phyloP scores from a whole-genome alignment of 805 yeast species.

The Metschnikowia arizonensis region DNA sequence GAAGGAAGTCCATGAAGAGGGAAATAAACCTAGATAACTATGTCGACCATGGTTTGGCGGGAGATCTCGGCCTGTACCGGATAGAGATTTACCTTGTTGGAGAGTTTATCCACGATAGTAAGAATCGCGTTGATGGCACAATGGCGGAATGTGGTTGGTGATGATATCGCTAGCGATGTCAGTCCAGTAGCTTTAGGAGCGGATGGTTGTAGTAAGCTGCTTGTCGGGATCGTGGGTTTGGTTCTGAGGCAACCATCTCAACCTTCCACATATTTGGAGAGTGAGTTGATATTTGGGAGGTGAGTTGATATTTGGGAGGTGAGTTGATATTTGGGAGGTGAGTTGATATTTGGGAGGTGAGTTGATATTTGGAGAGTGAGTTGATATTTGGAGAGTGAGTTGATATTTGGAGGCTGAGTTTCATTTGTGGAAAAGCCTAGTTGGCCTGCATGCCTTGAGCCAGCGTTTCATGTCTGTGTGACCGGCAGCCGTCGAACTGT shows the following conservation, averaged over 20 bases:
- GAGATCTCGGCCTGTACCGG: not conserved
- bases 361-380: not conserved
- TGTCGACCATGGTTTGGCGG: not conserved
- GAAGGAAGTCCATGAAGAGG: not conserved
- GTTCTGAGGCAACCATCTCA: not conserved
- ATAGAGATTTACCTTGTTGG: not conserved
- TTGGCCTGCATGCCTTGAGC: not conserved
- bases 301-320: too few relatives aligned
- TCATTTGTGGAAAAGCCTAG: not conserved
- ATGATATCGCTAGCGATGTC: slow-evolving; percentile 1
- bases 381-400: too few relatives aligned
- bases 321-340: too few relatives aligned
- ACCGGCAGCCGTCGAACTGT: too few relatives aligned
- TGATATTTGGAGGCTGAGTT: too few relatives aligned
- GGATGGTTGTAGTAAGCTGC: not conserved
- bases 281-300: too few relatives aligned
- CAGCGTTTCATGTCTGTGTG: not conserved
- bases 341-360: too few relatives aligned
- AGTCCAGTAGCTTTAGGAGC: not conserved
- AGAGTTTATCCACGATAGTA: not conserved
- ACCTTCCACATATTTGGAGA: not conserved
- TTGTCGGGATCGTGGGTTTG: not conserved
- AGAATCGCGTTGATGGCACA: not conserved
- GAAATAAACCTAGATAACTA: not conserved
- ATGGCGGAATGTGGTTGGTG: not conserved